phyloP scores from a whole-genome alignment of 164 flowering plant genomes.

The Pachysandra terminalis region DNA sequence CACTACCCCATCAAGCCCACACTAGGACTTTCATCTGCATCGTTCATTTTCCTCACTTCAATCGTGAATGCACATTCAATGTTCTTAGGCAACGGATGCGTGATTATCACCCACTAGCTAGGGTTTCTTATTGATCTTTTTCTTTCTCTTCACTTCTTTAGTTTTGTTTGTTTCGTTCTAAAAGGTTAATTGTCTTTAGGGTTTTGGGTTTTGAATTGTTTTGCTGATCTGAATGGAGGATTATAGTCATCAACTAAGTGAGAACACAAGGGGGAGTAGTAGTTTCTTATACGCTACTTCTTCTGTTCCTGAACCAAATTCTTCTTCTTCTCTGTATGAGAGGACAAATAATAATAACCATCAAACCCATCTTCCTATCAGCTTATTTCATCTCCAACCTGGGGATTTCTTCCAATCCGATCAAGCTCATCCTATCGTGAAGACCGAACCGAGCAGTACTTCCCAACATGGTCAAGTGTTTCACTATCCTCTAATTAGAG shows the following conservation, averaged over 20 bases:
- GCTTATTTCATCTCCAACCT: conserved; percentile 38
- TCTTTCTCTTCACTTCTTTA: background rate
- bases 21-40: background rate
- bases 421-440: conserved; percentile 31
- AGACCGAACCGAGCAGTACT: conserved; percentile 45
- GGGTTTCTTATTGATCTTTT: background rate
- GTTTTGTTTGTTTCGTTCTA: background rate
- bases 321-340: conserved; percentile 31
- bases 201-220: conserved; percentile 13
- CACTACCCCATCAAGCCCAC: conserved; percentile 4
- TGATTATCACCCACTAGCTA: background rate
- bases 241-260: conserved; percentile 37
- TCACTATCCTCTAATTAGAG: conserved; percentile 29
- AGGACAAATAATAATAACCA: conserved; percentile 25
- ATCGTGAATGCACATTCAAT: background rate
- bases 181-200: conserved; percentile 8
- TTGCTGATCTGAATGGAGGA: conserved; percentile 39
- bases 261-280: conserved; percentile 34
- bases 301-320: conserved; percentile 27
- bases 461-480: conserved; percentile 30
- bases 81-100: no score
- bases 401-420: conserved; percentile 33
- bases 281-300: conserved; percentile 42
- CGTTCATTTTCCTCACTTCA: background rate
- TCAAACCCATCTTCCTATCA: conserved; percentile 20